Base-by-base conservation (phyloP, 305 asterid genomes). In the Solanum chacoense region DNA sequence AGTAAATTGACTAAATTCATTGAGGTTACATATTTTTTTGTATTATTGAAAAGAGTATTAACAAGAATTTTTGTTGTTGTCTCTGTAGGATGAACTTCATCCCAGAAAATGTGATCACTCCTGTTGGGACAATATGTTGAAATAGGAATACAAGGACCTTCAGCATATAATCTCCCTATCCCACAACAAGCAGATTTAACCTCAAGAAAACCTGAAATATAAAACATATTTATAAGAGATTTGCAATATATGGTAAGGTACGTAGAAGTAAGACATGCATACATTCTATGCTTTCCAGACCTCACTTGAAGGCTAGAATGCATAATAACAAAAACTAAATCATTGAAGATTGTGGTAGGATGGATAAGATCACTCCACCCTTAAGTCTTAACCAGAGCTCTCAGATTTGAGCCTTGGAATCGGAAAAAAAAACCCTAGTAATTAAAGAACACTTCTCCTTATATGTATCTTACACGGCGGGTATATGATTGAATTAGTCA, bases 161-260 rank as follows among this genome's bases (percentile, higher is more conserved):
- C 78, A 0, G 97, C 98, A 74, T 94, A 88, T 90, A 95, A 80
- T 90, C 84, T 94, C 13, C 99, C 98, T 10, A 90, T 73, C 42
- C 99, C 98, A 42, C 98, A 96, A 88, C 99, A 96, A 38, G 98
- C 98, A 3, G 92, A 90, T 83, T 93, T 93, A 31, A 91, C 91
- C 93, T 94, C 98, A 3, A 14, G 87, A 74, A 94, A 94, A 81
- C 96, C 99, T 95, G 75, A 20, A 55, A 74, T 69, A 8, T 18
- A 4, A 24, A 6, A 2, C 22, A 8, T 26, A 83, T 26, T 34
- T 16, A 72, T 77, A 11, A 3, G 7, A 26, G 4, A 29, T 10
- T 14, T 31, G n/a, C 34, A 24, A 67, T 24, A 67, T 67, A 14
- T 16, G 7, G 31, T 22, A 63, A 63, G 29, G 29, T 50, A 50